Evolutionary conservation across 345 rosid species (phyloP).

Genomic region (Erucastrum elatum): DNA sequence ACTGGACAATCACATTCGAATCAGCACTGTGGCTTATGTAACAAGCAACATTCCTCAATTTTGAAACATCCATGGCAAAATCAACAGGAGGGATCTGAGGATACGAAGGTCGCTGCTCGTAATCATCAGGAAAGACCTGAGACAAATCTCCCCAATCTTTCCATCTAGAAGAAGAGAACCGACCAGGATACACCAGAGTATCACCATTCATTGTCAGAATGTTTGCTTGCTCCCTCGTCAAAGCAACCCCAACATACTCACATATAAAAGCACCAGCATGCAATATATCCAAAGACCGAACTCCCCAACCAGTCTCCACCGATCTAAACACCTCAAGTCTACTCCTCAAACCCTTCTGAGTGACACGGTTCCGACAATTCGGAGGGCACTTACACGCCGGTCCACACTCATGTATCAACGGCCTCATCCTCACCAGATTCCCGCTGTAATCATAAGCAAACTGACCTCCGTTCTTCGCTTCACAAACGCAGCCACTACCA

Average conservation of each 20-base stretch:
- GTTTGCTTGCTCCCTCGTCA: constrained; percentile 86
- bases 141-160: constrained; percentile 90
- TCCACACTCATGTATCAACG: constrained; percentile 80
- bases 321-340: constrained; percentile 90
- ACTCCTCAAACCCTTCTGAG: constrained; percentile 69
- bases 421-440: constrained; percentile 69
- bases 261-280: constrained; percentile 88
- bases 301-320: constrained; percentile 90
- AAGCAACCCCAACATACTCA: constrained; percentile 84
- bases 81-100: constrained; percentile 83
- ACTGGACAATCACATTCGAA: constrained; percentile 87
- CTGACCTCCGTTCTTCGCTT: constrained; percentile 73
- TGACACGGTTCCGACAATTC: constrained; percentile 69
- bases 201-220: constrained; percentile 83
- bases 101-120: constrained; percentile 49
- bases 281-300: constrained; percentile 82
- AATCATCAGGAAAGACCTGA: constrained; percentile 51
- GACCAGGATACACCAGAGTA: constrained; percentile 65
- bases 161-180: constrained; percentile 69
- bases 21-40: constrained; percentile 83
- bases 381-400: constrained; percentile 73
- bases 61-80: constrained; percentile 91
- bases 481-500: constrained; percentile 67
- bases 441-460: constrained; percentile 75
- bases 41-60: constrained; percentile 92